Base-by-base conservation (phyloP, 352 stramenopile species). In the Plasmopara muralis region DNA sequence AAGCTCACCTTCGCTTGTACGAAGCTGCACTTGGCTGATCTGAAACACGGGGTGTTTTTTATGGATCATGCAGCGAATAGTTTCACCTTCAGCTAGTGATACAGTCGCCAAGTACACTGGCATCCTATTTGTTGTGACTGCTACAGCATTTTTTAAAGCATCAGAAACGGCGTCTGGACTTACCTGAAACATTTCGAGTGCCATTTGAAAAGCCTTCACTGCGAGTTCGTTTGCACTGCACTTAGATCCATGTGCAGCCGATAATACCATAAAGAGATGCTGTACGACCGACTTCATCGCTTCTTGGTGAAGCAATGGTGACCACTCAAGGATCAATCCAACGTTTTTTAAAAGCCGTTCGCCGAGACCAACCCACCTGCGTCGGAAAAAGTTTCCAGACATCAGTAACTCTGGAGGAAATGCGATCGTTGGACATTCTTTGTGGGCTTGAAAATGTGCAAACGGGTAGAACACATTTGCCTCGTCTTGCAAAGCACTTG, bases 11-110 rank as follows among this genome's bases (percentile, higher is more conserved):
- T 94, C 83, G 39, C 74, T 87, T 47, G 80, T 94, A 10, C 81
- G 79, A 14, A 95, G 56, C 30, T 79, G 76, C 29, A 93, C 70
- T 29, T 82, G 65, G 16, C 74, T 89, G 12, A 72, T 68, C 39
- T 81, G 62, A 50, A 93, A 79, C 13, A 86, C 74, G 0, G 83
- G 74, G 44, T 94, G 83, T 29, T 82, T 79, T 51, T 87, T 84
- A 68, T 99, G 96, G 53, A 99, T 97, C 62, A 97, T 96, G 28
- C 95, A 79, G 25, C 96, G 86, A 68, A 98, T 89, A 29, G 93
- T 98, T 68, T 99, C 96, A 6, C 95, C 97, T 68, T 99, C 97
- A 10, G 93, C 90, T 40, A 99, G 77, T 9, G 94, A 99, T 38
- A 99, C 68, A 2, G 89, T 95, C 33, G 97, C 95, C 44, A 98